Percentiles rank a stretch among this genome's conserved stretches.
Evolutionary conservation across 768 basidiomycete genomes (phyloP).

Genomic region (Rhizopogon rudus): DNA sequence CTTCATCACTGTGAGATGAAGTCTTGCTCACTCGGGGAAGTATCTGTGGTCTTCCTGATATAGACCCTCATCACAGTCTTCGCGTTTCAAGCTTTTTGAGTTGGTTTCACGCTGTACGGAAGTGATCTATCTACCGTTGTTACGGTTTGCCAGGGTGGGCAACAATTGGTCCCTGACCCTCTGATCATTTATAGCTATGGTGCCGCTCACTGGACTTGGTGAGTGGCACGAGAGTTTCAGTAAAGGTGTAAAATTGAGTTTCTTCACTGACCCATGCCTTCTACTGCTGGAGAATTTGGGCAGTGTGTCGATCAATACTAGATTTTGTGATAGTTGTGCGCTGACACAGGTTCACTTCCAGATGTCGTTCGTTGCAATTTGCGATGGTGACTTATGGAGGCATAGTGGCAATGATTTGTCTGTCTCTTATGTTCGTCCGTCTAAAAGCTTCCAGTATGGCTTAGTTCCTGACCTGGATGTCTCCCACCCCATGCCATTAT

Average conservation of each 20-base stretch:
- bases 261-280: constrained; percentile 15
- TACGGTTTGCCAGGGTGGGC: not conserved
- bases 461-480: constrained; percentile 5
- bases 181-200: constrained; percentile 5
- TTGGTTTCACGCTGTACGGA: not conserved
- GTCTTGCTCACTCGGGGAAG: constrained; percentile 1
- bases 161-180: constrained; percentile 1
- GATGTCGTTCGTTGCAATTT: constrained; percentile 19
- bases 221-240: not conserved
- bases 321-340: constrained; percentile 6
- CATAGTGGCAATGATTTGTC: not conserved
- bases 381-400: constrained; percentile 9
- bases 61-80: constrained; percentile 12
- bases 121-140: constrained; percentile 9
- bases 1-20: not conserved
- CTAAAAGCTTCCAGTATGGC: constrained; percentile 1
- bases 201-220: constrained; percentile 14
- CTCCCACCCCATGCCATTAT: constrained; percentile 4
- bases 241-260: constrained; percentile 2
- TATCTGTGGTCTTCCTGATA: constrained; percentile 8
- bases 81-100: constrained; percentile 11
- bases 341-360: not conserved
- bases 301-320: not conserved
- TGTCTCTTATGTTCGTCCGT: not conserved
- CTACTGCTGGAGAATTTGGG: constrained; percentile 18